Evolutionary conservation across 2,329 filamentous ascomycete genomes (phyloP).

Genomic region (Leptodontidium sp.): DNA sequence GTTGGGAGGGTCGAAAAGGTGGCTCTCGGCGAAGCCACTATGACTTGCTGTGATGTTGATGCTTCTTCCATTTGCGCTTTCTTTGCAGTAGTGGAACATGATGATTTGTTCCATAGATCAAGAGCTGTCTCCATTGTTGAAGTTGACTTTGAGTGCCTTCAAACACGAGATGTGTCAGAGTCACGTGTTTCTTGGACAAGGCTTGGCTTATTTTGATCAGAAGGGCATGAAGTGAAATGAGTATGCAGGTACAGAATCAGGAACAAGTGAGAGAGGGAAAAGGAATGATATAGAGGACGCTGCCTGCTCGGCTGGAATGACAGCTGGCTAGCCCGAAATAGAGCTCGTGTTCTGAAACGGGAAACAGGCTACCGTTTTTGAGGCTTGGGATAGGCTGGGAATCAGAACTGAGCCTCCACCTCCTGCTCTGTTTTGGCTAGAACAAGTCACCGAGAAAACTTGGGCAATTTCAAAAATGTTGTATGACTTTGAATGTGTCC

Average conservation of each 20-base stretch:
- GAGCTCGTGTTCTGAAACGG: conserved; percentile 22
- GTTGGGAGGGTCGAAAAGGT: conserved; percentile 57
- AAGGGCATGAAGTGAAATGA: background rate
- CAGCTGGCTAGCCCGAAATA: conserved; percentile 13
- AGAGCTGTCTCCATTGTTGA: background rate
- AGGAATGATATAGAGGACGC: conserved; percentile 18
- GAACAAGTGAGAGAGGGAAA: background rate
- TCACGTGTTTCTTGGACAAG: background rate
- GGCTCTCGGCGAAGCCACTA: background rate
- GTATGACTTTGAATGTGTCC: background rate
- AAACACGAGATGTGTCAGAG: conserved; percentile 24
- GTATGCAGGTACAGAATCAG: conserved; percentile 31
- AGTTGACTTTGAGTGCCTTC: background rate
- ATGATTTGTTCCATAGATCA: background rate
- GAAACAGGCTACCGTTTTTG: conserved; percentile 19
- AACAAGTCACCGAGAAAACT: background rate
- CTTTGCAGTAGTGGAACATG: background rate
- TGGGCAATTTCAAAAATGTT: background rate
- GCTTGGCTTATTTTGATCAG: conserved; percentile 1
- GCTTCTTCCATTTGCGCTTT: background rate
- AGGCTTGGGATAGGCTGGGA: conserved; percentile 1
- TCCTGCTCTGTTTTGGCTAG: no score
- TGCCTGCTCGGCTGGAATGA: conserved; percentile 14
- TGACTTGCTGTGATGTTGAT: background rate
- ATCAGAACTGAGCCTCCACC: background rate